These are phyloP conservation scores for Priceomyces melissophilus DNA, from an alignment of 805 yeast genomes.

Conservation along the genomic window DNA sequence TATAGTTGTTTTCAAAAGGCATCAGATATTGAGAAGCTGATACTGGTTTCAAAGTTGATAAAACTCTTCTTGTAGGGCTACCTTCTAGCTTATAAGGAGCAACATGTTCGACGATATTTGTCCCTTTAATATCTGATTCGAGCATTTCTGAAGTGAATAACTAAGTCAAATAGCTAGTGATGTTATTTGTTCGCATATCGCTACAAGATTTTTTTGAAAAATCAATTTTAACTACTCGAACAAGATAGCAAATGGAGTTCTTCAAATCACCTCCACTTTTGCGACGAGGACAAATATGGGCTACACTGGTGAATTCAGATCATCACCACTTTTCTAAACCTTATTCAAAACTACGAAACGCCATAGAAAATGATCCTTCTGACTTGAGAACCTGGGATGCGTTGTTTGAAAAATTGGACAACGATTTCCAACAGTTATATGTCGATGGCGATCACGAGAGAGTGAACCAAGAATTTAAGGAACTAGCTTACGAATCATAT, in stretches of 20 bases:
- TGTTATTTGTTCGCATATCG: no score
- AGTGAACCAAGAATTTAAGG: conserved; percentile 16
- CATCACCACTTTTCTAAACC: background rate
- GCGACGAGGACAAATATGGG: background rate
- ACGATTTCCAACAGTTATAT: conserved; percentile 13
- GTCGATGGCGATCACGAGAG: conserved; percentile 7
- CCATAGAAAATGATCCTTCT: conserved; percentile 17
- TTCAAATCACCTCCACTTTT: background rate
- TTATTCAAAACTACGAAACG: background rate
- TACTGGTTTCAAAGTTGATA: conserved; percentile 10
- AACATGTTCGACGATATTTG: conserved; percentile 3
- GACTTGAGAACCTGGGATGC: conserved; percentile 39
- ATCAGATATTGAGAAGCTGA: no score
- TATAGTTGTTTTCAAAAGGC: background rate
- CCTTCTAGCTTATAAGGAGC: conserved; percentile 9
- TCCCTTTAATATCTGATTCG: background rate
- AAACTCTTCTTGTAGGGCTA: conserved; percentile 6
- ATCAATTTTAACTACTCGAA: background rate
- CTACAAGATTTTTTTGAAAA: background rate
- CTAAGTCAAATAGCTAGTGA: no score
- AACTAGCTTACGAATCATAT: conserved; percentile 14
- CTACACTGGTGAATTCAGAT: no score
- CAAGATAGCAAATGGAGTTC: background rate
- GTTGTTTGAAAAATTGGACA: conserved; percentile 29
- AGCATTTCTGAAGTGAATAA: conserved; percentile 1